Evolutionary conservation across 306 rosid species (phyloP).

Genomic region (Lathyrus oleraceus): DNA sequence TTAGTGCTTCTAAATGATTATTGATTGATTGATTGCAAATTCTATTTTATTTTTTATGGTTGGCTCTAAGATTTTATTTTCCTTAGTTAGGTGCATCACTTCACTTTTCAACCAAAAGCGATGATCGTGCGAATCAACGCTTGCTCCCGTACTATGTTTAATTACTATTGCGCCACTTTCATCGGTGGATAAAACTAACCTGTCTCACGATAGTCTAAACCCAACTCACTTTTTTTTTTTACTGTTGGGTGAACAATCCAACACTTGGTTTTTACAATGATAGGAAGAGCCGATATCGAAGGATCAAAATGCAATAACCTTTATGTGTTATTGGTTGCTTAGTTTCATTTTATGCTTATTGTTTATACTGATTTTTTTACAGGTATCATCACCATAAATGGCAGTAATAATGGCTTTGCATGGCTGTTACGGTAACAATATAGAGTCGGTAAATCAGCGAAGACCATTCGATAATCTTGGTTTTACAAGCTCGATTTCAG

Average conservation of each 20-base stretch:
- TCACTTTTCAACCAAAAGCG: too few relatives aligned
- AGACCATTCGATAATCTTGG: constrained; percentile 47
- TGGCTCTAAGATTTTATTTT: constrained; percentile 17
- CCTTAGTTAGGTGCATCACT: neutral
- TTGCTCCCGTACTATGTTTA: too few relatives aligned
- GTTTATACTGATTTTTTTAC: constrained; percentile 18
- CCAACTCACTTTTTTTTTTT: too few relatives aligned
- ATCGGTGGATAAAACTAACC: too few relatives aligned
- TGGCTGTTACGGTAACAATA: constrained; percentile 52
- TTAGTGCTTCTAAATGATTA: neutral
- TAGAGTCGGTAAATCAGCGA: constrained; percentile 47
- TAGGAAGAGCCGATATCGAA: too few relatives aligned
- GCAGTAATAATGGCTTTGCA: constrained; percentile 70
- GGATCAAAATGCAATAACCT: too few relatives aligned
- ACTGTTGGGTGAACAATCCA: too few relatives aligned
- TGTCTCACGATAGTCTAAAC: too few relatives aligned
- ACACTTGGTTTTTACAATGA: too few relatives aligned
- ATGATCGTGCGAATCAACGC: too few relatives aligned
- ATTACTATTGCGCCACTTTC: too few relatives aligned
- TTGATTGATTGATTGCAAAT: neutral
- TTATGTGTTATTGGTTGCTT: constrained; percentile 16
- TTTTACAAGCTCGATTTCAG: constrained; percentile 63
- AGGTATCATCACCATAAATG: constrained; percentile 47
- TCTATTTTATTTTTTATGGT: neutral
- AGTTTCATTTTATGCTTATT: constrained; percentile 4